These are phyloP conservation scores for Alternaria sp. DNA, from an alignment of 2,329 filamentous ascomycete species.

Conservation along the genomic window DNA sequence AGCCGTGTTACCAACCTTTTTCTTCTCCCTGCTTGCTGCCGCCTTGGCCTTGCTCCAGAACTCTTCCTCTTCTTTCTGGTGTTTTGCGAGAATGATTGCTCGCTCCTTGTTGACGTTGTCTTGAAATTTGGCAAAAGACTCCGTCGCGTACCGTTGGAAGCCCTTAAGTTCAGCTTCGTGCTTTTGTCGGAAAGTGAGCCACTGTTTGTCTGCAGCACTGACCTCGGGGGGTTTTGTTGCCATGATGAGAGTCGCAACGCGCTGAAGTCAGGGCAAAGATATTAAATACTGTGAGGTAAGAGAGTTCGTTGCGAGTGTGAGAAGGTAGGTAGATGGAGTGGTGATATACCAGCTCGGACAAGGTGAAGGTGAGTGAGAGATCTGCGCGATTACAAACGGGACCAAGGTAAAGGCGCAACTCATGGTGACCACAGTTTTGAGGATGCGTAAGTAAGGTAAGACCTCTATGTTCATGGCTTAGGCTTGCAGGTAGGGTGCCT, in stretches of 20 bases:
- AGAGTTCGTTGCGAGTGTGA: not conserved
- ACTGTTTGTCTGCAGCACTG: not conserved
- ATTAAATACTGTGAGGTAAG: not conserved
- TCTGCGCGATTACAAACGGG: not conserved
- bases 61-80: slow-evolving; percentile 8
- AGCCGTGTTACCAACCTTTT: not conserved
- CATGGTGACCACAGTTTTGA: not conserved
- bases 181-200: slow-evolving; percentile 2
- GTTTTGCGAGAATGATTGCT: not conserved
- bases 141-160: not conserved
- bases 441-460: not conserved
- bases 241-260: not conserved
- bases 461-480: not conserved
- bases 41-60: slow-evolving; percentile 11
- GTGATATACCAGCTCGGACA: not conserved
- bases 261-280: not conserved
- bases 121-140: not conserved
- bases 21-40: not conserved
- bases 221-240: not conserved
- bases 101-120: not conserved
- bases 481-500: not conserved
- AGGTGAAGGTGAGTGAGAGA: slow-evolving; percentile 3
- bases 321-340: not conserved
- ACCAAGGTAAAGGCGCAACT: not conserved
- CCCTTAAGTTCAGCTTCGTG: not conserved